Evolutionary conservation across 2,329 filamentous ascomycete species (phyloP), one percentile per base, ranked within the genome.

Genomic region (Cryphonectria carpinicola): DNA sequence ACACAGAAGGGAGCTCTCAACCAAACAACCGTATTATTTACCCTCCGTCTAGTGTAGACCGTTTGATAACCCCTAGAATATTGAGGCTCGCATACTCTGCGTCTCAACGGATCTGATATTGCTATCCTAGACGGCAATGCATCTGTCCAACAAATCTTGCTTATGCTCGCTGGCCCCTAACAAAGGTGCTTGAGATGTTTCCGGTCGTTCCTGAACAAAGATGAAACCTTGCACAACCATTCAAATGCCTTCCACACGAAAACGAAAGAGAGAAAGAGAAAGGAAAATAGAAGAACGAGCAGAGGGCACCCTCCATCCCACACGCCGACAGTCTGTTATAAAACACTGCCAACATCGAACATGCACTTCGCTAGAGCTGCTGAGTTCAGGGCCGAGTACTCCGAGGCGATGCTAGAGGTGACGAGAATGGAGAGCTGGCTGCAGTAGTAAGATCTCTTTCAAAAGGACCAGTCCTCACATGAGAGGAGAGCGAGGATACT

Each of bases 381-480:
- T n/a, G 35, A 60, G 35, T n/a, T 39, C 19, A 39, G 14, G 19
- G 58, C 37, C 39, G 52, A 60, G 25, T 39, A 61, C 54, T n/a
- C 52, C 54, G 54, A 43, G n/a, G 37, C 22, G 65, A 67, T 67
- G 65, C 66, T 54, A 54, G 32, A 68, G 58, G 32, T 46, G 65
- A 61, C 32, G 17, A n/a, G 19, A n/a, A 22, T 61, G 43, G 28
- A 32, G 43, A 52, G 43, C 60, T 52, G 66, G 49, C 14, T 54
- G 58, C 35, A 63, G 32, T 43, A 56, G 46, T 63, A 25, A 41
- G 41, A 62, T 68, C 41, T 56, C 66, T 54, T 56, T 32, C 22
- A 52, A n/a, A 28, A 19, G 41, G 49, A 56, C 60, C 41, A 41
- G 17, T 60, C 32, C 54, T 46, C 19, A 46, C 46, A n/a, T 7